Conservation (phyloP, 2,329 filamentous ascomycete species). For the Fusarium nelsonii region DNA sequence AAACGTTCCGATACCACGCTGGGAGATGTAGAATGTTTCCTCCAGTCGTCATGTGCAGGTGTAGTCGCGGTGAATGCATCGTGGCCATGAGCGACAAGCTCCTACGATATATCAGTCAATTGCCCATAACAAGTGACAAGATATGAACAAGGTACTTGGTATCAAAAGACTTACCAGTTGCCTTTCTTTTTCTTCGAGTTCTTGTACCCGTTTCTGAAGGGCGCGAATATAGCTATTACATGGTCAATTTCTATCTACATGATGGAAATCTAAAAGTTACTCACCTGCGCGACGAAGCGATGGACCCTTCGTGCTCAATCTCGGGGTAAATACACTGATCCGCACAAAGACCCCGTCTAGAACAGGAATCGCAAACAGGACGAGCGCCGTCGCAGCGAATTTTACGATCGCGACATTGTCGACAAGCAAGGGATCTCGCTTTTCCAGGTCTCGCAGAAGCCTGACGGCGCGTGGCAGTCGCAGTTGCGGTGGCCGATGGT, state of each 20-base stretch:
- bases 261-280: conserved; percentile 4
- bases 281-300: conserved; percentile 47
- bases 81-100: conserved; percentile 29
- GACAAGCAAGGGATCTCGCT: conserved; percentile 46
- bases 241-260: conserved; percentile 9
- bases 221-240: conserved; percentile 45
- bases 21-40: conserved; percentile 39
- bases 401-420: conserved; percentile 50
- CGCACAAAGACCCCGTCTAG: conserved; percentile 41
- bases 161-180: conserved; percentile 39
- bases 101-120: conserved; percentile 26
- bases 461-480: conserved; percentile 38
- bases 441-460: conserved; percentile 38
- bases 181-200: conserved; percentile 46
- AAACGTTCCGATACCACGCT: conserved; percentile 34
- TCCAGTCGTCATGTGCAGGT: conserved; percentile 43
- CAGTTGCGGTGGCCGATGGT: conserved; percentile 40
- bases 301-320: conserved; percentile 48
- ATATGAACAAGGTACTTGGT: conserved; percentile 7
- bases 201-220: conserved; percentile 47
- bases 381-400: conserved; percentile 48
- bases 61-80: conserved; percentile 37
- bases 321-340: conserved; percentile 48
- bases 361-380: conserved; percentile 47
- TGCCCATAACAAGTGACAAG: background rate